Base-by-base conservation (phyloP, 306 rosid genomes). In the Acacia confusa region DNA sequence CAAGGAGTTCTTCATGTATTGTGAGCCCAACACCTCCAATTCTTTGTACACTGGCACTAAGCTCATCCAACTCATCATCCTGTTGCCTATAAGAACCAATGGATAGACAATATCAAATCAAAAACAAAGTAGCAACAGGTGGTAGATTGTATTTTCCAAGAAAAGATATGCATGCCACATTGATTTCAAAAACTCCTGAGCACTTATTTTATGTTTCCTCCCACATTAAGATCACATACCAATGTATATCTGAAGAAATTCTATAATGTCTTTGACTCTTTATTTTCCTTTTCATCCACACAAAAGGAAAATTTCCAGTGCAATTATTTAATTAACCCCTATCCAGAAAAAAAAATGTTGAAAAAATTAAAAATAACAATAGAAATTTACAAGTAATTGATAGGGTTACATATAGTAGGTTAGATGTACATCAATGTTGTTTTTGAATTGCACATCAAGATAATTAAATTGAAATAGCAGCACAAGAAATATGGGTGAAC, bases 21-120 rank as follows among this genome's bases (percentile, higher is more conserved):
- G 98, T 96, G 81, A 96, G 97, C 78, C 99, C 98, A 75, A 96
- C 98, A 79, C 97, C 97, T 73, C 99, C 99, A 76, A 96, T 94
- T 88, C 95, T 89, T 80, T 88, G 94, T 83, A 94, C 97, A 69
- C 98, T 94, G 57, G 89, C 88, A 86, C 95, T 96, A 82, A 96
- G 92, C 86, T 93, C 95, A 30, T 96, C 98, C 89, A 96, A 92
- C 79, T 96, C 98, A 85, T 96, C 97, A 78, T 96, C 99, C 68
- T 96, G 99, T 80, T 73, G 90, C 91, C 99, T 96, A 79, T 12
- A 76, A 81, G 78, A 72, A 78, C 81, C 58, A 85, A 72, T 45
- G 30, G 70, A 70, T 67, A 75, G 73, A 66, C 3, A 47, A 71
- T 19, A 80, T 63, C 72, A 74, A 85, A 85, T 85, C 28, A 79